Base-by-base conservation (phyloP, 306 rosid genomes). In the Prunus fruticosa region DNA sequence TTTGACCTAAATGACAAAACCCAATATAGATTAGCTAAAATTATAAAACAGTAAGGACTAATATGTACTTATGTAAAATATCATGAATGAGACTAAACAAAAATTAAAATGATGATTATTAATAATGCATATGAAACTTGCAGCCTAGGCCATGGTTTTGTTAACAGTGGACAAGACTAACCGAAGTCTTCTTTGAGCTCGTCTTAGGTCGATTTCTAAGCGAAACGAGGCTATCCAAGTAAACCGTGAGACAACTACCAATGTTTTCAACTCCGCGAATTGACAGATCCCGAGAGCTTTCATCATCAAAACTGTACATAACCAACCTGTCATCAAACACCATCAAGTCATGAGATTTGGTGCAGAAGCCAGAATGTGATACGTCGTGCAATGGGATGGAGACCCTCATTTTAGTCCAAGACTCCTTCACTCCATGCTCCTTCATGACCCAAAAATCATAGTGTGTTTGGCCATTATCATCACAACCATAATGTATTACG, bases 321-420 rank as follows among this genome's bases (percentile, higher is more conserved):
- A 51, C 3, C 5, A 70, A 25, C 34, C 27, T 14, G 10, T 30
- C 57, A 0, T 11, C 5, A 12, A 28, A 47, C n/a, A 70, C 47
- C 62, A 51, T 16, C 27, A 70, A 19, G 28, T 70, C 62, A 51
- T 50, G 73, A 49, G 58, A 14, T 69, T 69, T 25, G 15, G 34
- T 47, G 13, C 27, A 50, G 23, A 49, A 69, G 2, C 73, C 60
- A 23, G 38, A 16, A 1, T 18, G 62, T 5, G 2, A 52, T 7
- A 18, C 5, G 8, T 1, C 0, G 11, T 5, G 1, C 30, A 51
- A 70, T 19, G 61, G 27, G 16, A 18, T 70, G 25, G 18, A 28
- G 74, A 70, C 11, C 16, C 18, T 10, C 12, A 70, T 70, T 70
- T 51, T 70, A 30, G 63, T 70, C 74, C 74, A 70, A 18, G 74